Base-by-base conservation (phyloP, 495 filamentous ascomycete species). In the Friedmanniomyces endolithicus region DNA sequence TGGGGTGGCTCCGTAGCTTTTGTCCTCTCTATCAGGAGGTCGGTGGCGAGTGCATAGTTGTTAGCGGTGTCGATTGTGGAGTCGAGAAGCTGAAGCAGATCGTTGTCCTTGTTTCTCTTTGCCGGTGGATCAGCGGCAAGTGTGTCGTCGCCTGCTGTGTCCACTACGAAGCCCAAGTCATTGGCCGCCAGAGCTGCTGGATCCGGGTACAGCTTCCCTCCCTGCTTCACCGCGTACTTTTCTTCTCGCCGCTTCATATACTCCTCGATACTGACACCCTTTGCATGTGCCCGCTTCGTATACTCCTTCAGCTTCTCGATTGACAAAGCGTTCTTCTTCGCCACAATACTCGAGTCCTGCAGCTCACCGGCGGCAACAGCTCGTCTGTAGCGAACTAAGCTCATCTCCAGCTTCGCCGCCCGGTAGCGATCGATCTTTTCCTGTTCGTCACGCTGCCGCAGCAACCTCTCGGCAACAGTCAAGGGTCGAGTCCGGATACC, bases 231-330 rank as follows among this genome's bases (percentile, higher is more conserved):
- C 1, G 56, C 56, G 27, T 25, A 40, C 46, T 59, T 59, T 51
- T 59, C 56, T 45, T 54, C 50, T 2, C 56, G 56, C 17, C 51
- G 23, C 43, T 29, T 33, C 17, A 57, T 53, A 40, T 61, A 61
- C 27, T 31, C 22, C 22, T 61, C 54, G 11, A 61, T 7, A 20
- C 23, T 48, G 20, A 61, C 41, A 23, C 55, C 59, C 44, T 61
- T 61, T 50, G 57, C 51, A 6, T n/a, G 19, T 22, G 59, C 59
- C 7, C 59, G 25, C 23, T 58, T 19, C 33, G 25, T 20, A 24
- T 62, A 55, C 31, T 52, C 31, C 27, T 39, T 31, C n/a, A 45
- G 14, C 41, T 61, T 61, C 24, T 57, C 55, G 14, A 23, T 19
- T 3, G 59, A 48, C 11, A 57, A 25, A 11, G 11, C 23, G 3